Evolutionary conservation across 805 yeast species (phyloP).

Genomic region (Saccharomycopsis selenospora): DNA sequence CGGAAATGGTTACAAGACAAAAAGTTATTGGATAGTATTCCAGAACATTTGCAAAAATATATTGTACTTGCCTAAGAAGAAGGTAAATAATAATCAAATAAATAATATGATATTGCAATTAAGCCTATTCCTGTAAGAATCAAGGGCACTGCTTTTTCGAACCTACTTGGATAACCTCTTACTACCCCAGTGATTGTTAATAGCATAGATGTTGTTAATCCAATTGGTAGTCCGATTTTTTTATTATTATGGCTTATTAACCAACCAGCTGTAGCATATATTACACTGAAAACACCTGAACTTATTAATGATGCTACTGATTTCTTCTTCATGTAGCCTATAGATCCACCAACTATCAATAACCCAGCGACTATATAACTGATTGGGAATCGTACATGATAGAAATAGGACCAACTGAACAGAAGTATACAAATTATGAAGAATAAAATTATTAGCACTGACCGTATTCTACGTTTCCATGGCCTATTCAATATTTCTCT

Average conservation of each 20-base stretch:
- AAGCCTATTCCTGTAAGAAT: background rate
- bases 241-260: background rate
- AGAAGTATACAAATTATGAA: background rate
- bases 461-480: background rate
- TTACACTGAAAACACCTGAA: background rate
- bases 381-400: background rate
- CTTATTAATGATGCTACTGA: background rate
- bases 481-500: background rate
- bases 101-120: background rate
- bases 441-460: background rate
- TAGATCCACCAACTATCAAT: background rate
- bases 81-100: conserved; percentile 8
- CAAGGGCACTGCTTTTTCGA: background rate
- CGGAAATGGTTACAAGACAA: conserved; percentile 69
- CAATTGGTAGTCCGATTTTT: background rate
- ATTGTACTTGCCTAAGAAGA: conserved; percentile 42
- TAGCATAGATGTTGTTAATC: background rate
- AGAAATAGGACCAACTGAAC: conserved; percentile 1
- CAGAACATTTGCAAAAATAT: conserved; percentile 64
- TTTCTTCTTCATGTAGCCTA: background rate
- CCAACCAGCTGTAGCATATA: background rate
- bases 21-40: conserved; percentile 56
- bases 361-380: background rate
- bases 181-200: background rate
- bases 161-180: background rate